These are phyloP conservation scores for Solanum piurae DNA, from an alignment of 257 asterid species.

Conservation along the genomic window DNA sequence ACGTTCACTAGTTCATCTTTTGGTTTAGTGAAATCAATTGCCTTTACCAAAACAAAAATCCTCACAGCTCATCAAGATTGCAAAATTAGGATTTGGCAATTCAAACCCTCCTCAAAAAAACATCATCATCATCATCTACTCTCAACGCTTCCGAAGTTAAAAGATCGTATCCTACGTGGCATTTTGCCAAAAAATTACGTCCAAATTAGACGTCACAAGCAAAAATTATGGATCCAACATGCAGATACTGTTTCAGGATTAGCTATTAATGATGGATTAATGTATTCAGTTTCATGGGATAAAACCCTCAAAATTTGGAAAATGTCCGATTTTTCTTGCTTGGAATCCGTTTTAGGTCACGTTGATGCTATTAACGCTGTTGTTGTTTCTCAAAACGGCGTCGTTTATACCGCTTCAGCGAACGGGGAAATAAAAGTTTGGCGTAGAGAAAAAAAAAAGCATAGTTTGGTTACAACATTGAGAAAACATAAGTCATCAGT, in stretches of 20 bases:
- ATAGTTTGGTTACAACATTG: constrained; percentile 36
- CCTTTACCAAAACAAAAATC: constrained; percentile 23
- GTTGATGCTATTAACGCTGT: constrained; percentile 71
- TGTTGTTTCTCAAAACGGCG: constrained; percentile 21
- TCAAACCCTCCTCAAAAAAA: constrained; percentile 55
- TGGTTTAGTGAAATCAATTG: constrained; percentile 45
- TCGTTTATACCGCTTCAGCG: constrained; percentile 63
- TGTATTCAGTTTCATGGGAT: constrained; percentile 95
- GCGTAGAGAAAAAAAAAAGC: constrained; percentile 28
- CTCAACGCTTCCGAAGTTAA: constrained; percentile 63
- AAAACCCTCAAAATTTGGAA: constrained; percentile 80
- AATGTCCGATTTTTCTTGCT: constrained; percentile 61
- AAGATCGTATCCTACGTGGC: constrained; percentile 64
- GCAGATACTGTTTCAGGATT: constrained; percentile 77
- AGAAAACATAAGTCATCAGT: constrained; percentile 61
- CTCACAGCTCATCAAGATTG: constrained; percentile 85
- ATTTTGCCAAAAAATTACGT: constrained; percentile 83
- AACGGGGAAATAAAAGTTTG: constrained; percentile 77
- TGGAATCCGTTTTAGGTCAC: constrained; percentile 77
- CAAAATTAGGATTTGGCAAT: constrained; percentile 65
- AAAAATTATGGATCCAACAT: constrained; percentile 88
- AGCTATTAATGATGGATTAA: constrained; percentile 36
- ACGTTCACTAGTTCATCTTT: constrained; percentile 20
- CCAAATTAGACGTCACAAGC: constrained; percentile 61
- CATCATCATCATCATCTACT: constrained; percentile 55